phyloP scores from a whole-genome alignment of 2,329 filamentous ascomycete species.

The Exophiala phaeomuriformis region DNA sequence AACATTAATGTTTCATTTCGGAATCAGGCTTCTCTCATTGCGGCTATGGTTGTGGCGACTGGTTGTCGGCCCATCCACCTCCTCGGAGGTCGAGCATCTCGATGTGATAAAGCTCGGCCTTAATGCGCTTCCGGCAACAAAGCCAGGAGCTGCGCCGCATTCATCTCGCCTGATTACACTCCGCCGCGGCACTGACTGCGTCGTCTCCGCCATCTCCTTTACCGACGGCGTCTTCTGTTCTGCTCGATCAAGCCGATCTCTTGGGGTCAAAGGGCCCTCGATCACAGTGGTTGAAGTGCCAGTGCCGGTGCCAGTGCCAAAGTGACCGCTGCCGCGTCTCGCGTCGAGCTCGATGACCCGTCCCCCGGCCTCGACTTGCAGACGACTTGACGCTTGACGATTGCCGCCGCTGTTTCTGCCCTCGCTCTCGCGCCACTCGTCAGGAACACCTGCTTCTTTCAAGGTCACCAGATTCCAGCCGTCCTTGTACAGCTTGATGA shows the following conservation, averaged over 20 bases:
- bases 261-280: not conserved
- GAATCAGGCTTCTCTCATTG: not conserved
- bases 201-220: not conserved
- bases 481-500: conserved; percentile 3
- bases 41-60: too few species aligned
- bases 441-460: not conserved
- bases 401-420: not conserved
- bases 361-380: not conserved
- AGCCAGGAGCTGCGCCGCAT: too few species aligned
- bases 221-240: not conserved
- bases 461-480: not conserved
- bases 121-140: too few species aligned
- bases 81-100: too few species aligned
- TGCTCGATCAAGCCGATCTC: not conserved
- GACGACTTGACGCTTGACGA: not conserved
- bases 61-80: too few species aligned
- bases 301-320: not conserved
- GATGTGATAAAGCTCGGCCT: too few species aligned
- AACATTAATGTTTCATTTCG: not conserved
- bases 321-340: not conserved
- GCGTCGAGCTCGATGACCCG: not conserved
- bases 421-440: conserved; percentile 1
- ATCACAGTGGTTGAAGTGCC: not conserved
- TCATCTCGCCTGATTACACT: too few species aligned
- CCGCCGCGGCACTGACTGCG: too few species aligned